phyloP scores from a whole-genome alignment of 108 stramenopile genomes.

The Conticribra guillardii region DNA sequence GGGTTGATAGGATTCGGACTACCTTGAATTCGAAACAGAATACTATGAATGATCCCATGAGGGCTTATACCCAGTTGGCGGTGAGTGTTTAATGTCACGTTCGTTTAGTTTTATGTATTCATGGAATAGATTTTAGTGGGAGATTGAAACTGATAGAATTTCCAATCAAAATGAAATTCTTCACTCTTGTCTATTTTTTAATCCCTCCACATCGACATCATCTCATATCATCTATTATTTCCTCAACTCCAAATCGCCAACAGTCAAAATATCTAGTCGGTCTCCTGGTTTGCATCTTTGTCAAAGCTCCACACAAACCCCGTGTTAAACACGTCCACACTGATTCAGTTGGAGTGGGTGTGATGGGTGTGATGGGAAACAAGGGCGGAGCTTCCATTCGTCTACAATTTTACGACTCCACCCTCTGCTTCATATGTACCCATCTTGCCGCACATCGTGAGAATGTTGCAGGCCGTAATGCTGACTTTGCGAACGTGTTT shows the following conservation, averaged over 20 bases:
- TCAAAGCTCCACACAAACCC: slow-evolving; percentile 69
- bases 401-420: slow-evolving; percentile 89
- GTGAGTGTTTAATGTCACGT: slow-evolving; percentile 30
- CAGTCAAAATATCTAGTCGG: slow-evolving; percentile 89
- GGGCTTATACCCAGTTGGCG: slow-evolving; percentile 66
- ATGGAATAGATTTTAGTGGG: too few relatives aligned
- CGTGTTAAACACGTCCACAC: slow-evolving; percentile 72
- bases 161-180: too few relatives aligned
- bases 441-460: slow-evolving; percentile 99
- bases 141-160: too few relatives aligned
- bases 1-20: slow-evolving; percentile 79
- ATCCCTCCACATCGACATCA: too few relatives aligned
- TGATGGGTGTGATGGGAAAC: slow-evolving; percentile 99
- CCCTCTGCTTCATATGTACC: slow-evolving; percentile 92
- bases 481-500: slow-evolving; percentile 91
- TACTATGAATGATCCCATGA: slow-evolving; percentile 60
- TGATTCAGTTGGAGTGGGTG: slow-evolving; percentile 92
- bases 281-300: slow-evolving; percentile 92
- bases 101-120: too few relatives aligned
- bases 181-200: not conserved
- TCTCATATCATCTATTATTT: slow-evolving; percentile 46
- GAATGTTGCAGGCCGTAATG: slow-evolving; percentile 95
- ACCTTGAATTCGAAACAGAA: slow-evolving; percentile 75
- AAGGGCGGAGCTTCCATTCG: slow-evolving; percentile 96
- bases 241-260: slow-evolving; percentile 6